A percentile compares a stretch with the other conserved stretches of the same genome.
These are phyloP conservation scores for Phytophthora aleatoria DNA, from an alignment of 352 stramenopile species.

Conservation along the genomic window DNA sequence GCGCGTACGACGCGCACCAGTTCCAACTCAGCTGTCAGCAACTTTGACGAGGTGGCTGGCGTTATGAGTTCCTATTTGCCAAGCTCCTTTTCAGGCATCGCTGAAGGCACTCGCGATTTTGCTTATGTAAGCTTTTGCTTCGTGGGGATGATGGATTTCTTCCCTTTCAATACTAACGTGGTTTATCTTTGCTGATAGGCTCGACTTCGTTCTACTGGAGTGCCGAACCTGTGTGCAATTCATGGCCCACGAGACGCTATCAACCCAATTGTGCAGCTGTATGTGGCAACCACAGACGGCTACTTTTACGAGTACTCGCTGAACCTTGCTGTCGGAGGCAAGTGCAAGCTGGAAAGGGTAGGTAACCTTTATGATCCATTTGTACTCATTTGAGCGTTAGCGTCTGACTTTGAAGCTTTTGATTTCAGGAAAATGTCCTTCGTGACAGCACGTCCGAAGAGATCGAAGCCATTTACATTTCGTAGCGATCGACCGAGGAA, in stretches of 20 bases:
- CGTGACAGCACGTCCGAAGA: constrained; percentile 84
- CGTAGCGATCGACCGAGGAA: constrained; percentile 31
- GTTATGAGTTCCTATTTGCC: constrained; percentile 78
- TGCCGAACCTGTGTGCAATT: constrained; percentile 82
- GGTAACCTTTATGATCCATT: background rate
- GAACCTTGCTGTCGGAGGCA: constrained; percentile 66
- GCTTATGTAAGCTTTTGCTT: constrained; percentile 60
- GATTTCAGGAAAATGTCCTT: constrained; percentile 77
- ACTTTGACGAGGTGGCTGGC: constrained; percentile 72
- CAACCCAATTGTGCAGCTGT: constrained; percentile 68
- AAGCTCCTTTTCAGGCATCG: constrained; percentile 77
- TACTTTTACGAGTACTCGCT: constrained; percentile 91
- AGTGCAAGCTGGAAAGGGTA: constrained; percentile 81
- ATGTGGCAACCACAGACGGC: constrained; percentile 78
- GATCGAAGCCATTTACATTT: constrained; percentile 85
- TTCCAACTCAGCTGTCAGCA: constrained; percentile 46
- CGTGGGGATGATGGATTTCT: background rate
- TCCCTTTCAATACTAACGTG: background rate
- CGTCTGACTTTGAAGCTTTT: background rate
- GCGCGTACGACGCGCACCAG: constrained; percentile 37
- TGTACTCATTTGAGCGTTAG: background rate
- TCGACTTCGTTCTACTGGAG: constrained; percentile 65
- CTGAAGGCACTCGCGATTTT: constrained; percentile 88
- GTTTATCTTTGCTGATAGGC: constrained; percentile 44
- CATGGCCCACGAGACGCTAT: constrained; percentile 64